Conservation (phyloP, 1,284 basidiomycete genomes). For the Stygiomarasmius scandens region DNA sequence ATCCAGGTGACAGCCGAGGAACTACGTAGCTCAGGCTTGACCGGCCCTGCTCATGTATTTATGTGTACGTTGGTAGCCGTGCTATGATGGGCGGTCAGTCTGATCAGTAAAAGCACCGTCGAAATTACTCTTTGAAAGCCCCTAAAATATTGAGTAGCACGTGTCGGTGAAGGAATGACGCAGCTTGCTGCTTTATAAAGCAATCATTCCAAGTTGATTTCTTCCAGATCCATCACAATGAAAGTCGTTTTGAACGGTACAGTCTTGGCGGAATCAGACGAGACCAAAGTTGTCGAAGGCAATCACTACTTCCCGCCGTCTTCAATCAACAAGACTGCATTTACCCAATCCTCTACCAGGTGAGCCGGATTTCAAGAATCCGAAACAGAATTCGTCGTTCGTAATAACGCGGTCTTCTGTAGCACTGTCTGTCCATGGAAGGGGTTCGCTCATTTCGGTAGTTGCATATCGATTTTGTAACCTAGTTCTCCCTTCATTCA, state of each 20-base stretch:
- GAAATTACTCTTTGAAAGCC: too few species aligned
- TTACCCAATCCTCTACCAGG: slow-evolving; percentile 54
- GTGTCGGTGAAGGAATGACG: too few species aligned
- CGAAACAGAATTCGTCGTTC: background rate
- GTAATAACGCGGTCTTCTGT: slow-evolving; percentile 3
- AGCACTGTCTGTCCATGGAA: slow-evolving; percentile 67
- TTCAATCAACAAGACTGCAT: slow-evolving; percentile 43
- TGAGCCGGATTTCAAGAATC: slow-evolving; percentile 28
- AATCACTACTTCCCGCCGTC: slow-evolving; percentile 72
- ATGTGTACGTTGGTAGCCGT: too few species aligned
- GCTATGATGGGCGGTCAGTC: too few species aligned
- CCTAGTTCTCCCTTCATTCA: too few species aligned
- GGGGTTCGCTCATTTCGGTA: too few species aligned
- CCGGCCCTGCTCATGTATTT: too few species aligned
- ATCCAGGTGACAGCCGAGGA: too few species aligned
- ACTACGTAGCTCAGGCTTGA: too few species aligned
- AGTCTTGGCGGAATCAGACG: slow-evolving; percentile 57
- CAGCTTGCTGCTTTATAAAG: too few species aligned
- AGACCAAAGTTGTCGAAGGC: slow-evolving; percentile 58
- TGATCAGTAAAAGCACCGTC: too few species aligned
- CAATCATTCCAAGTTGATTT: background rate
- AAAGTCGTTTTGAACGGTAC: slow-evolving; percentile 53
- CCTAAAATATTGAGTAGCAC: too few species aligned
- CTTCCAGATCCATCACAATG: slow-evolving; percentile 32
- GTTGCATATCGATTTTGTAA: background rate